Conservation (phyloP, 2,329 filamentous ascomycete genomes). For the Samsoniella hepiali region DNA sequence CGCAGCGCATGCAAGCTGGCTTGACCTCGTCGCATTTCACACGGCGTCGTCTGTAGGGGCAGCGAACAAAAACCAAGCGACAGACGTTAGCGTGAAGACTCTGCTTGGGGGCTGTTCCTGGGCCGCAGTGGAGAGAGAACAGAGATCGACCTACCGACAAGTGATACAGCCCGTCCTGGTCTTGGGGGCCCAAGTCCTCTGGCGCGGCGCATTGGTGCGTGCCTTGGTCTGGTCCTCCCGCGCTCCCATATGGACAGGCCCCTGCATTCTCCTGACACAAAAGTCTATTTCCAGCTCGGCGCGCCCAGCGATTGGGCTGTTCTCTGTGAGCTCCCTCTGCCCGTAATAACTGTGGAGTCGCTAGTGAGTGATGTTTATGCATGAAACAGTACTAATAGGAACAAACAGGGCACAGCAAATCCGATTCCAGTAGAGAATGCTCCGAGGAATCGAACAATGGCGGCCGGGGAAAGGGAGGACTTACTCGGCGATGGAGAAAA, state of each 20-base stretch:
- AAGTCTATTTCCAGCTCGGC: slow-evolving; percentile 10
- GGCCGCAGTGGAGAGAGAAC: not conserved
- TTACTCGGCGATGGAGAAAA: not conserved
- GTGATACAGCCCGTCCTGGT: slow-evolving; percentile 23
- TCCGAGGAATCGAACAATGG: not conserved
- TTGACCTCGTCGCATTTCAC: slow-evolving; percentile 30
- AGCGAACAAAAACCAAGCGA: slow-evolving; percentile 2
- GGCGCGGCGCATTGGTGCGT: not conserved
- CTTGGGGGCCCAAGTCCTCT: slow-evolving; percentile 19
- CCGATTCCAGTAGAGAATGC: not conserved
- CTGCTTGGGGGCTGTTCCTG: not conserved
- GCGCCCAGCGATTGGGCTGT: not conserved
- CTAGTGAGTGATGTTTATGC: not conserved
- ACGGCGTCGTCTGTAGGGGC: slow-evolving; percentile 23
- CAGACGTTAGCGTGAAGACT: not conserved
- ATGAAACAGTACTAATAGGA: not conserved
- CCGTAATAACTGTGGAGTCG: not conserved
- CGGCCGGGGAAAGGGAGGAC: too few species aligned
- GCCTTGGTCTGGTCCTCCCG: not conserved
- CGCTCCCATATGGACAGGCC: not conserved
- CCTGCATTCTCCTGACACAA: slow-evolving; percentile 13
- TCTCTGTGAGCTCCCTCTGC: not conserved
- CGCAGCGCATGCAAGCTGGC: slow-evolving; percentile 27
- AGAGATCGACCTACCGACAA: slow-evolving; percentile 21
- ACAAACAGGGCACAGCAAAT: not conserved